phyloP scores from a whole-genome alignment of 163 green algal species.

The Trebouxia gelatinosa region DNA sequence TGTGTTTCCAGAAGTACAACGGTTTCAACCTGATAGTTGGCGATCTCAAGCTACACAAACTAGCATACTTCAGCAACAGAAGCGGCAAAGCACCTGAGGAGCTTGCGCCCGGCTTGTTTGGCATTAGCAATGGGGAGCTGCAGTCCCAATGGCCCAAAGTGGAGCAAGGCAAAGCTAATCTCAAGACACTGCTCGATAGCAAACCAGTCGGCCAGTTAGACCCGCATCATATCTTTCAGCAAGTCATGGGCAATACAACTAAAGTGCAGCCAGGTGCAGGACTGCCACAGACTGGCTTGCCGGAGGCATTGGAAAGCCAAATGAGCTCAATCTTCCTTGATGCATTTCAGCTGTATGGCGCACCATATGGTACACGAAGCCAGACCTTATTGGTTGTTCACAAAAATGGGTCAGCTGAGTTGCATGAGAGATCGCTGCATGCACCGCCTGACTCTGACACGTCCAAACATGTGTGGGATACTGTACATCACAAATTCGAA shows the following conservation, averaged over 20 bases:
- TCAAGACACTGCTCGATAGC: neutral
- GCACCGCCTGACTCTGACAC: neutral
- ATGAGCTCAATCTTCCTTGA: slow-evolving; percentile 38
- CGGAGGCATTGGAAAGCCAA: slow-evolving; percentile 13
- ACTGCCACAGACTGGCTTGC: slow-evolving; percentile 34
- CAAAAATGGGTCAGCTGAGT: slow-evolving; percentile 7
- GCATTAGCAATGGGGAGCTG: slow-evolving; percentile 42
- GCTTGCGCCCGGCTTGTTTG: slow-evolving; percentile 31
- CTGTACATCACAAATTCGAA: neutral
- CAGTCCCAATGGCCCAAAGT: slow-evolving; percentile 40
- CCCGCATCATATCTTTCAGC: slow-evolving; percentile 9
- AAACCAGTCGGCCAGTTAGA: neutral
- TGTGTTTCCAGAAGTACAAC: slow-evolving; percentile 39
- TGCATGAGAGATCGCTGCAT: slow-evolving; percentile 27
- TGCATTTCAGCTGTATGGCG: neutral
- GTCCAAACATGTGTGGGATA: neutral
- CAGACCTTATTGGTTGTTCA: slow-evolving; percentile 37
- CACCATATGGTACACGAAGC: slow-evolving; percentile 38
- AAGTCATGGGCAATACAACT: slow-evolving; percentile 15
- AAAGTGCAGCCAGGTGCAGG: neutral
- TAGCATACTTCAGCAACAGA: slow-evolving; percentile 44
- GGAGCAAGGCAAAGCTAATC: neutral
- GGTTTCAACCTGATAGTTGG: slow-evolving; percentile 52
- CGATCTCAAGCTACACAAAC: slow-evolving; percentile 25
- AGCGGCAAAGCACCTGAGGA: neutral